phyloP scores from a whole-genome alignment of 148 eudicot species.

The Nepenthes gracilis region DNA sequence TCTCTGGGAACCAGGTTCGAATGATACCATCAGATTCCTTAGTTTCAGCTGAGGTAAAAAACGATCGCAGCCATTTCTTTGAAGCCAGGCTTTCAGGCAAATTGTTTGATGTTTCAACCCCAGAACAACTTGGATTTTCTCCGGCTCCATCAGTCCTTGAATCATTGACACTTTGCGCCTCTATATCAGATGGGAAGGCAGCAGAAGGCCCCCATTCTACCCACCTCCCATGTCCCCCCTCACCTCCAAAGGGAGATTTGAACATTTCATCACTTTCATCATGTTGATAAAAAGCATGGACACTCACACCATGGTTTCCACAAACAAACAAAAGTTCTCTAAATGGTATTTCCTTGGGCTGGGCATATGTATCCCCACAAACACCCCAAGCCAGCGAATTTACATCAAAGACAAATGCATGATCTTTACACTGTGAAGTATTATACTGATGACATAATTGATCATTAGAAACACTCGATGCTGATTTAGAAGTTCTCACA shows the following conservation, averaged over 20 bases:
- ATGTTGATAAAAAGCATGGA: slow-evolving; percentile 59
- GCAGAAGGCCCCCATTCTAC: slow-evolving; percentile 77
- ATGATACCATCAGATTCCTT: slow-evolving; percentile 32
- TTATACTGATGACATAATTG: slow-evolving; percentile 12
- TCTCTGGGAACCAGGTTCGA: slow-evolving; percentile 51
- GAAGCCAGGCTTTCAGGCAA: slow-evolving; percentile 17
- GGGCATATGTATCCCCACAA: slow-evolving; percentile 55
- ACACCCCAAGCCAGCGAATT: slow-evolving; percentile 80
- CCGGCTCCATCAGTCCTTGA: slow-evolving; percentile 17
- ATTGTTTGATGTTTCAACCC: slow-evolving; percentile 15
- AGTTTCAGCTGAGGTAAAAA: slow-evolving; percentile 41
- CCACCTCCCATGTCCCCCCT: slow-evolving; percentile 54
- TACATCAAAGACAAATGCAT: slow-evolving; percentile 54
- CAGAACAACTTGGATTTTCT: slow-evolving; percentile 15
- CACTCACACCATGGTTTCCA: slow-evolving; percentile 64
- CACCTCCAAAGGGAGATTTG: slow-evolving; percentile 18
- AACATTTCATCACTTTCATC: slow-evolving; percentile 14
- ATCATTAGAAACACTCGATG: slow-evolving; percentile 20
- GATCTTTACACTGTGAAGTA: slow-evolving; percentile 19
- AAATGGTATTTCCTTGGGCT: slow-evolving; percentile 42
- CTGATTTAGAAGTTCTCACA: slow-evolving; percentile 30
- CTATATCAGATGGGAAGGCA: slow-evolving; percentile 11
- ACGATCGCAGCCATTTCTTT: slow-evolving; percentile 72
- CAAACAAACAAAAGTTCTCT: slow-evolving; percentile 71
- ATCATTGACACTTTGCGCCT: slow-evolving; percentile 10